A percentile compares a stretch with the other conserved stretches of the same genome.
Conservation (phyloP, 2,329 filamentous ascomycete genomes). For the Pseudogymnoascus sp. region DNA sequence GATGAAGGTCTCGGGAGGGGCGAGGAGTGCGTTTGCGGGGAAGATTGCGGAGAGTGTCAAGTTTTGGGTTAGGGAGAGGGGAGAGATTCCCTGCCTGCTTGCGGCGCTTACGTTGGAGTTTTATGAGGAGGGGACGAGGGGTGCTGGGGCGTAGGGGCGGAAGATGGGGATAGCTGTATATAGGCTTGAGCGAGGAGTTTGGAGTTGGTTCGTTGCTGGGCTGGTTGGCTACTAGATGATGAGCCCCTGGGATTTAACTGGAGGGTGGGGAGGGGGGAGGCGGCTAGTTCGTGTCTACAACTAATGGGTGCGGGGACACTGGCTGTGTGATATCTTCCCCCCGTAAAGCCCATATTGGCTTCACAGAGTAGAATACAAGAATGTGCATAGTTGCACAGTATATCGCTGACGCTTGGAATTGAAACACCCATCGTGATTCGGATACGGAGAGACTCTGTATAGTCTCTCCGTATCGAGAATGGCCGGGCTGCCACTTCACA, state of each 20-base stretch:
- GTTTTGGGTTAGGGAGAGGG: conserved; percentile 92
- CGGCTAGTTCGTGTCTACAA: background rate
- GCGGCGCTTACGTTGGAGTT: conserved; percentile 89
- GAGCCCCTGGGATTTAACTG: background rate
- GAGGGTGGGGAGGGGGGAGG: no score
- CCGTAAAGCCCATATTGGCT: background rate
- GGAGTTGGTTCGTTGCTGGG: background rate
- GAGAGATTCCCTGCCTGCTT: conserved; percentile 87
- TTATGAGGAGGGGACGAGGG: conserved; percentile 54
- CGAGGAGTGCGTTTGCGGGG: conserved; percentile 73
- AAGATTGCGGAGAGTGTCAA: conserved; percentile 81
- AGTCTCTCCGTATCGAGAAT: background rate
- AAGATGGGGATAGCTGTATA: background rate
- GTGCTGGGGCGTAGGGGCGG: conserved; percentile 22
- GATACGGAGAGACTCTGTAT: no score
- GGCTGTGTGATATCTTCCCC: background rate
- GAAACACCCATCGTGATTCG: background rate
- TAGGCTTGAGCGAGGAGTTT: conserved; percentile 5
- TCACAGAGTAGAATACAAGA: background rate
- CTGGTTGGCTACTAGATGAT: background rate
- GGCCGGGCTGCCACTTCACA: no score
- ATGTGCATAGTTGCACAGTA: background rate
- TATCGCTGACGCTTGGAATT: background rate
- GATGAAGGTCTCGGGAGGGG: conserved; percentile 95
- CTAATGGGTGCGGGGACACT: background rate